Evolutionary conservation across 2,329 filamentous ascomycete species (phyloP), one percentile per base, ranked within the genome.

Genomic region (Fusarium sublunatum): DNA sequence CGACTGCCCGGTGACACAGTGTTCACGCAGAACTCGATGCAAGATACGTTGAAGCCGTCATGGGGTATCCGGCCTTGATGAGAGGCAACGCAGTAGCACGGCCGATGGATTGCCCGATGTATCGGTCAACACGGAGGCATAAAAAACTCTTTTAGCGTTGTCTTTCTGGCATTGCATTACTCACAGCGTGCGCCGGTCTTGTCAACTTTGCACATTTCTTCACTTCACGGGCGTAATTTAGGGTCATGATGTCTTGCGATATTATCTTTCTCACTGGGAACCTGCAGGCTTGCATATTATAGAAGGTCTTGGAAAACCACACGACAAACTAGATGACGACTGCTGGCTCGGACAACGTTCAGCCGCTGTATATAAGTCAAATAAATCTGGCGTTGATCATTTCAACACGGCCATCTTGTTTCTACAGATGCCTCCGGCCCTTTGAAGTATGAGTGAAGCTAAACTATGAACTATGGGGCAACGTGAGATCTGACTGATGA

Each of bases 1-100:
- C 88, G 91, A 45, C 84, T 97, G 59, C 93, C 93, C 0, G 88
- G 87, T 55, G 92, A 93, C 67, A 86, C 89, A 39, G 91, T 96
- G 55, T 93, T 93, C 65, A 93, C 91, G 4, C 84, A 83, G 70
- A 86, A 90, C 31, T 86, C 92, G 53, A 76, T 94, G 74, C 77
- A 80, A 54, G 77, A 87, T 64, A 80, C 81, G 67, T 79, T 89
- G 60, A 88, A 88, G 77, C 86, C 86, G 39, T 76, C 78, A 48
- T 88, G 86, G 86, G 77, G 73, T 64, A 82, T 88, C 78, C 82
- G 83, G 54, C 71, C 75, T 49, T 82, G 74, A 72, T 58, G 35
- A 57, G 38, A 48, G 50, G 64, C 47, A 60, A 41, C 53, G 45
- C 48, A 47, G 46, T 32, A 54, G 34, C 56, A 40, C 41, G 32